Base-by-base conservation (phyloP, 1,284 basidiomycete species). In the Ustilago hordei region DNA sequence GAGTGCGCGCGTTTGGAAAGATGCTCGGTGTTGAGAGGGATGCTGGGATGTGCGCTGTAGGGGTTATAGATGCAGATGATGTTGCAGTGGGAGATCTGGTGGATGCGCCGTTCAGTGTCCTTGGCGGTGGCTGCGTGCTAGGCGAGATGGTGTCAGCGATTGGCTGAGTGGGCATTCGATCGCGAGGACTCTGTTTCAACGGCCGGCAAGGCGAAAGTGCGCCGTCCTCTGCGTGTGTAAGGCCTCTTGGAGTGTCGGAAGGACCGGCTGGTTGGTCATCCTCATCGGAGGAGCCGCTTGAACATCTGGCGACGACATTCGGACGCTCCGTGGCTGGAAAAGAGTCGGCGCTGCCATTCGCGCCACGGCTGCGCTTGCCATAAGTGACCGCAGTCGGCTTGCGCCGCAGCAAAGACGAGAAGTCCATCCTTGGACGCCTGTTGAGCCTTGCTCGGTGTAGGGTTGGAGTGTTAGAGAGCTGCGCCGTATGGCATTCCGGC, bases 311-410 rank as follows among this genome's bases (percentile, higher is more conserved):
- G 19, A 13, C 13, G 6, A 45, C 43, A 38, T 28, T 54, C 4
- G 58, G 36, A 8, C 58, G 57, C 38, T 55, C 48, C 17, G 48
- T 43, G 11, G 70, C 56, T 15, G 69, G 60, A 17, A 60, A 67
- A 5, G 62, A 64, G 15, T 60, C 36, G 11, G 58, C 55, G 39
- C 55, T 69, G 34, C 43, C 19, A 19, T 48, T 48, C 1, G 39
- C 43, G 12, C 39, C 52, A 43, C 66, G 66, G 58, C 56, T 59
- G 62, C 71, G 71, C 41, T 53, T 74, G 13, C 50, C 62, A 43
- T 74, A 74, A 9, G 71, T 74, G 65, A 69, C 66, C 35, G 59
- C 47, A 15, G 39, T 50, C 45, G 55, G 65, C 53, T 62, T 74
- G 36, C 59, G 71, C 17, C 63, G 71, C 59, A 61, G 47, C 9